Evolutionary conservation across 1,284 basidiomycete genomes (phyloP).

Genomic region (Microbotryum saponariae): DNA sequence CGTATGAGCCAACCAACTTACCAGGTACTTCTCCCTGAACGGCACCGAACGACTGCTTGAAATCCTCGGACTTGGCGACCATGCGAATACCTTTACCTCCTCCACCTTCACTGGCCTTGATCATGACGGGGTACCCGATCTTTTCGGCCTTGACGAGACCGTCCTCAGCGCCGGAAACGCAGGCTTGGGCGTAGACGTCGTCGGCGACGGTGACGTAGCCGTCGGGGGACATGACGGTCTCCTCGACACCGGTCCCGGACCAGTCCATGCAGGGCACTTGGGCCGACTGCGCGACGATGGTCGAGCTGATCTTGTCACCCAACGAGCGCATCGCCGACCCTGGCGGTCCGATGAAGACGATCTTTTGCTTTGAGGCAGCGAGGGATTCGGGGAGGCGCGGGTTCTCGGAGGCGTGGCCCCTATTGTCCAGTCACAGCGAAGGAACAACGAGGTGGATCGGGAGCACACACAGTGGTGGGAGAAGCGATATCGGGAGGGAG

Average conservation of each 20-base stretch:
- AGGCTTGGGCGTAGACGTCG: constrained; percentile 80
- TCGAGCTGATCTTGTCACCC: constrained; percentile 99
- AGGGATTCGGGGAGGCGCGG: constrained; percentile 94
- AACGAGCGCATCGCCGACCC: constrained; percentile 98
- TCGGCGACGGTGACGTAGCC: constrained; percentile 94
- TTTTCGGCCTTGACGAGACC: constrained; percentile 74
- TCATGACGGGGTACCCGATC: constrained; percentile 98
- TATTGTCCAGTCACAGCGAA: constrained; percentile 20
- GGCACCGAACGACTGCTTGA: constrained; percentile 89
- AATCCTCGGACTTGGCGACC: constrained; percentile 74
- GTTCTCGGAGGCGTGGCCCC: constrained; percentile 97
- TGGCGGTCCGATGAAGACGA: constrained; percentile 98
- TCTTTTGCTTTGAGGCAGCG: constrained; percentile 83
- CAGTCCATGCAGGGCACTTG: constrained; percentile 98
- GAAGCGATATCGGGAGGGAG: too few species aligned
- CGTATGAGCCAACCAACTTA: constrained; percentile 41
- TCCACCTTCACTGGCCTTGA: constrained; percentile 98
- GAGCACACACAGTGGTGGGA: not conserved
- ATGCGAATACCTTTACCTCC: constrained; percentile 98
- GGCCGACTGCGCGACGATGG: constrained; percentile 96
- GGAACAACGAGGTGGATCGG: not conserved
- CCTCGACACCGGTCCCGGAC: constrained; percentile 91
- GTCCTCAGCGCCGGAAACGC: constrained; percentile 81
- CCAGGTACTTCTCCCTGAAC: constrained; percentile 95
- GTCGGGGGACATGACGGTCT: constrained; percentile 74